phyloP scores from a whole-genome alignment of 108 stramenopile genomes.

The Epithemia pelagica region DNA sequence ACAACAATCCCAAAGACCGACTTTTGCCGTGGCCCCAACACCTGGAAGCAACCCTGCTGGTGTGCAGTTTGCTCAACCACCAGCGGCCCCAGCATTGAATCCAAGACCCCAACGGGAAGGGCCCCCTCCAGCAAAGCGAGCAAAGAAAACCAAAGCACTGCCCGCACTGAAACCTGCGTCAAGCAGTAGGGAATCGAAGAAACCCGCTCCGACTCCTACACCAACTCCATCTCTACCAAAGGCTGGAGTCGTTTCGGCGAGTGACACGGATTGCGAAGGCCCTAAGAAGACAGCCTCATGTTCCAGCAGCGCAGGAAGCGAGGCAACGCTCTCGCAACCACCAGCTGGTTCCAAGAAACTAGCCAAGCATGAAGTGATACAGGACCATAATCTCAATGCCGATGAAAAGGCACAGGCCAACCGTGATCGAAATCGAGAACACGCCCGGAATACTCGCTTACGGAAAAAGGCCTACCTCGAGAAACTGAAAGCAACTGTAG shows the following conservation, averaged over 20 bases:
- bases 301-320: not conserved
- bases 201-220: not conserved
- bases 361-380: not conserved
- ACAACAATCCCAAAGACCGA: slow-evolving; percentile 22
- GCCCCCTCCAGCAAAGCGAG: not conserved
- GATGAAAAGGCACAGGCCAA: slow-evolving; percentile 62
- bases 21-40: not conserved
- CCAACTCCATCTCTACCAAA: slow-evolving; percentile 8
- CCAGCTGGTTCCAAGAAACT: not conserved
- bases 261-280: slow-evolving; percentile 66
- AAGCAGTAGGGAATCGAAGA: not conserved
- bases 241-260: slow-evolving; percentile 53
- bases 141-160: not conserved
- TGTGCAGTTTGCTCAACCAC: not conserved
- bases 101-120: not conserved
- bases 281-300: slow-evolving; percentile 4
- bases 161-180: slow-evolving; percentile 1
- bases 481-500: slow-evolving; percentile 85
- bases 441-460: slow-evolving; percentile 87
- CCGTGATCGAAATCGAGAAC: slow-evolving; percentile 92
- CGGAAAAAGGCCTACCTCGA: slow-evolving; percentile 94
- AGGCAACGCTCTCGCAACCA: not conserved
- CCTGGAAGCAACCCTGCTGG: not conserved
- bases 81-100: slow-evolving; percentile 2
- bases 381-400: slow-evolving; percentile 18